Percentiles rank a stretch among this genome's conserved stretches.
phyloP scores from a whole-genome alignment of 805 yeast species.

The Cyberlindnera mrakii region DNA sequence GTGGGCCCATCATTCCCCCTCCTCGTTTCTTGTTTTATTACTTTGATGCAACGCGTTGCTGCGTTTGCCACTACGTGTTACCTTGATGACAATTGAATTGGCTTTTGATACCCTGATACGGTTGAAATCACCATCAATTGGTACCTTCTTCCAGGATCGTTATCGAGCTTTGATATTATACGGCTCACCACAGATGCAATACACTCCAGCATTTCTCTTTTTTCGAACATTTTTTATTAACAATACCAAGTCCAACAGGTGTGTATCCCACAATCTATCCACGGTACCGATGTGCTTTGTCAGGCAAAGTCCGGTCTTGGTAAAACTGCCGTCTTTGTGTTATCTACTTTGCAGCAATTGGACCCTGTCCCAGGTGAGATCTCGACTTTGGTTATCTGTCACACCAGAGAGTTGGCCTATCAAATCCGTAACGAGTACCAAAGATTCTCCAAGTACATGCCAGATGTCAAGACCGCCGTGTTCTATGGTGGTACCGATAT shows the following conservation, averaged over 20 bases:
- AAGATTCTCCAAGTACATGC: constrained; percentile 97
- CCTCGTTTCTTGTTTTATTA: background rate
- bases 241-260: constrained; percentile 78
- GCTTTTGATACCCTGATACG: no score
- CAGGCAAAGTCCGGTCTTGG: constrained; percentile 99
- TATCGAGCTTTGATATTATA: background rate
- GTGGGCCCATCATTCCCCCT: constrained; percentile 1
- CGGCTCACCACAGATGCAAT: background rate
- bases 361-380: constrained; percentile 98
- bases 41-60: background rate
- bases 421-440: constrained; percentile 97
- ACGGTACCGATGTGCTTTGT: constrained; percentile 96
- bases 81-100: no score
- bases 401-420: constrained; percentile 97
- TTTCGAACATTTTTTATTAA: background rate
- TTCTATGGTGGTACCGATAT: constrained; percentile 95
- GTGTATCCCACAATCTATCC: constrained; percentile 95
- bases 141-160: no score
- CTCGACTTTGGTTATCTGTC: constrained; percentile 90
- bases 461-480: constrained; percentile 94
- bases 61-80: no score
- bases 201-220: background rate
- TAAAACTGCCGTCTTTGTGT: constrained; percentile 96
- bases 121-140: no score
- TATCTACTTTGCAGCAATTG: constrained; percentile 92